phyloP scores from a whole-genome alignment of 1,139 yeast genomes.

The Geotrichum restrictum region DNA sequence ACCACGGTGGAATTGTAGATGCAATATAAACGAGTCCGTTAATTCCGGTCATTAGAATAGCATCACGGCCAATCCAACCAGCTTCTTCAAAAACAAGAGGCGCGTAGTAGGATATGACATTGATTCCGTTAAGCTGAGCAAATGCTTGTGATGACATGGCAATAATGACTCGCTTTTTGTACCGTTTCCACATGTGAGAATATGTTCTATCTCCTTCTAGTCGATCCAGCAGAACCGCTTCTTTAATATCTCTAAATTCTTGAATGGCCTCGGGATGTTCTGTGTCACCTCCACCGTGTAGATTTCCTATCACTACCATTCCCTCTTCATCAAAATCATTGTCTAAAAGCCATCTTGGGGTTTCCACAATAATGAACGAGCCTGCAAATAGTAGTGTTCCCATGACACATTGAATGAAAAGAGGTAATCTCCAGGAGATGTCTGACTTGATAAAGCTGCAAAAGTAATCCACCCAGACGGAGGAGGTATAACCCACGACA shows the following conservation, averaged over 20 bases:
- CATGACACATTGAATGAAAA: constrained; percentile 69
- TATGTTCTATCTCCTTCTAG: constrained; percentile 75
- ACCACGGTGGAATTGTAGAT: constrained; percentile 88
- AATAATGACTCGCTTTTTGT: constrained; percentile 70
- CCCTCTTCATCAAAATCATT: constrained; percentile 89
- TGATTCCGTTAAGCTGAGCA: constrained; percentile 90
- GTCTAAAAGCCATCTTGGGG: constrained; percentile 85
- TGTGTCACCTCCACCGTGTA: constrained; percentile 64
- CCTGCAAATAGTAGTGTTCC: constrained; percentile 68
- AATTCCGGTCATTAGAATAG: constrained; percentile 89
- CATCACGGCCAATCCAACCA: constrained; percentile 86
- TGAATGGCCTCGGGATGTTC: constrained; percentile 54
- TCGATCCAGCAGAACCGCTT: constrained; percentile 66
- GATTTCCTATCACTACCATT: constrained; percentile 68
- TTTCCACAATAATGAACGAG: constrained; percentile 72
- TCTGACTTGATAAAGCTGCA: constrained; percentile 59
- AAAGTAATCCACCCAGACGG: constrained; percentile 87
- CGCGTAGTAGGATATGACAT: constrained; percentile 86
- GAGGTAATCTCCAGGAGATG: constrained; percentile 74
- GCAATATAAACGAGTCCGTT: constrained; percentile 69
- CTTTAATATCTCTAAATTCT: constrained; percentile 74
- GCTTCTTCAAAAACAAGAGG: constrained; percentile 92
- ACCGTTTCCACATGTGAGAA: constrained; percentile 62
- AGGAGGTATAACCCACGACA: constrained; percentile 75
- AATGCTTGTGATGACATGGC: constrained; percentile 89